Percentiles rank a stretch among this genome's conserved stretches.
These are phyloP conservation scores for Alternaria novae-zelandiae DNA, from an alignment of 2,329 filamentous ascomycete species.

Conservation along the genomic window DNA sequence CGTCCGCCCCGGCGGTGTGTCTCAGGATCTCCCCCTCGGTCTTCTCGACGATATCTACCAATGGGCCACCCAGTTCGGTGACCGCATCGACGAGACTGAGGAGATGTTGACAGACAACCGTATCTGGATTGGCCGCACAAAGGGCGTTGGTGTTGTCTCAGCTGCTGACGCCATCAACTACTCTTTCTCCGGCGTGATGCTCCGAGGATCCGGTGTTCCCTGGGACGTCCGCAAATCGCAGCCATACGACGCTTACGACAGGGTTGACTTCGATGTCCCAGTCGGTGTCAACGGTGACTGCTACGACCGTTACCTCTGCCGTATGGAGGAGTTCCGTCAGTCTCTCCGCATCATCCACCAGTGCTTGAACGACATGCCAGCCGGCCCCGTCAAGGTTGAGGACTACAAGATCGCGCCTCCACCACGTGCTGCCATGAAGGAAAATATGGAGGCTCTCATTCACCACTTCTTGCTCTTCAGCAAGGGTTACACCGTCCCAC, in stretches of 20 bases:
- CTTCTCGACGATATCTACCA: slow-evolving; percentile 99
- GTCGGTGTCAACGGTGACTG: slow-evolving; percentile 97
- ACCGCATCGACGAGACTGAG: slow-evolving; percentile 98
- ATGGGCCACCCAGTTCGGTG: slow-evolving; percentile 98
- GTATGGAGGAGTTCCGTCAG: slow-evolving; percentile 99
- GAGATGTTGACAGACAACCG: slow-evolving; percentile 99
- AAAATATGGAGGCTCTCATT: slow-evolving; percentile 99
- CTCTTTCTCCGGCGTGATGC: slow-evolving; percentile 96
- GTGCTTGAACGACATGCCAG: slow-evolving; percentile 98
- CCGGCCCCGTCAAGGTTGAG: slow-evolving; percentile 91
- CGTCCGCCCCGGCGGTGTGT: slow-evolving; percentile 93
- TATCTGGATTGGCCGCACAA: slow-evolving; percentile 95
- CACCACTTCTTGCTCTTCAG: slow-evolving; percentile 99
- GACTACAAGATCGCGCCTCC: slow-evolving; percentile 98
- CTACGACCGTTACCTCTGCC: slow-evolving; percentile 98
- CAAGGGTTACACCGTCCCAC: slow-evolving; percentile 96
- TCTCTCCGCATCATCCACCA: slow-evolving; percentile 98
- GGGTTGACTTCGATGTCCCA: slow-evolving; percentile 97
- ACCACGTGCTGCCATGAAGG: slow-evolving; percentile 98
- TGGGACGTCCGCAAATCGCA: slow-evolving; percentile 97
- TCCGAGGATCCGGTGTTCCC: slow-evolving; percentile 92
- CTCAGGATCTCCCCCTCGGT: slow-evolving; percentile 91
- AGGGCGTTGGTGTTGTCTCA: slow-evolving; percentile 88
- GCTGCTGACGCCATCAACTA: slow-evolving; percentile 96
- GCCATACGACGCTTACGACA: slow-evolving; percentile 96